Evolutionary conservation across 2,329 filamentous ascomycete genomes (phyloP), one percentile per base, ranked within the genome.

Genomic region (Trichoderma arundinaceum): DNA sequence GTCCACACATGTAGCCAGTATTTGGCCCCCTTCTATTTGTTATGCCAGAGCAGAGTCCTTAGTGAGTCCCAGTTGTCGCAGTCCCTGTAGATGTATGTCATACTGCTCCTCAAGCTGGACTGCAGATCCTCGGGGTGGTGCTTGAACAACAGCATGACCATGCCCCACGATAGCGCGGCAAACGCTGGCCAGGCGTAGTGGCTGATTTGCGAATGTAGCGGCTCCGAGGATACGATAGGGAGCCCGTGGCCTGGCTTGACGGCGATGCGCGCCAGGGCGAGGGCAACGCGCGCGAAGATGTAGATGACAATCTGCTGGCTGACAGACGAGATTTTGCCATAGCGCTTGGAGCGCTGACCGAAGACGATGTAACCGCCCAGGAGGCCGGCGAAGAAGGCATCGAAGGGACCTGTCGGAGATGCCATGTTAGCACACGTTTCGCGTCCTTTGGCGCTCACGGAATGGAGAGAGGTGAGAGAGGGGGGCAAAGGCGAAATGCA

Each of bases 271-370:
- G 94, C 95, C 28, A 96, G 80, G 8, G 92, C 92, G 39, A 99
- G 86, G 67, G 90, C 85, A 15, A 97, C 95, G 70, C 95, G 89
- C 54, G 95, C 95, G 75, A 97, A 97, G 69, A 99, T 91, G 82
- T 99, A 99, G 73, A 98, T 92, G 77, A 97, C 93, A 76, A 99
- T 99, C 83, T 99, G 94, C 82, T 97, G 92, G 80, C 90, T 96
- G 68, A 97, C 90, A 69, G 88, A 90, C 68, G 90, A 91, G 74
- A 92, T 88, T 76, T 86, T 85, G 72, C 90, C 90, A 43, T 79
- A 81, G 67, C 91, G 89, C 72, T 77, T 78, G 48, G 84, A 86
- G 67, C 86, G 83, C 48, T 82, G 78, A 56, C 94, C 95, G 76
- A 99, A 99, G 69, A 98, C 92, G 68, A 92, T 80, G 83, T 98